These are phyloP conservation scores for Vicia sativa DNA, from an alignment of 306 rosid species.

Conservation along the genomic window DNA sequence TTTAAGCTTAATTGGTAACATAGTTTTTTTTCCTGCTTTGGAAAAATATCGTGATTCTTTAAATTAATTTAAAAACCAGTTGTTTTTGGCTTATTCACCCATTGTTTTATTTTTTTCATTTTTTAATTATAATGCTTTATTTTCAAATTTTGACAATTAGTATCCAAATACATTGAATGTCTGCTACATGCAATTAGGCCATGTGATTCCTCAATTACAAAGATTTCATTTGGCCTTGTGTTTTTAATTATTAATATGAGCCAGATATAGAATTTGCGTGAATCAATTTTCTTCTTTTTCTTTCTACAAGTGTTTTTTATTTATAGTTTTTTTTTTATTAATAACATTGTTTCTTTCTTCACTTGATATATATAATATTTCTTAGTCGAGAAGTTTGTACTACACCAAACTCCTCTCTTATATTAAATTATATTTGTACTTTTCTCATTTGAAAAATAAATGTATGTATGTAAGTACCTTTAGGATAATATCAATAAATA, in stretches of 20 bases:
- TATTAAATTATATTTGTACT: background rate
- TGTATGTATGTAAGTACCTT: too few species aligned
- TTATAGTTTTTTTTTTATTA: background rate
- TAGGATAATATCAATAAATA: too few species aligned
- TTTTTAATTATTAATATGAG: background rate
- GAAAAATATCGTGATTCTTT: constrained; percentile 4
- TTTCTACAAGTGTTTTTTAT: background rate
- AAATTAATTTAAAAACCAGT: background rate
- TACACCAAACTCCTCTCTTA: background rate
- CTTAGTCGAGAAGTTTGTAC: background rate
- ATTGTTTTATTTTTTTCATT: background rate
- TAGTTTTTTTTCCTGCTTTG: constrained; percentile 12
- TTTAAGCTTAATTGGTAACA: background rate
- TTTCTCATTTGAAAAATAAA: too few species aligned
- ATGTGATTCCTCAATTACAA: constrained; percentile 35
- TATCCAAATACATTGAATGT: constrained; percentile 51
- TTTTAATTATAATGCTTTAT: background rate
- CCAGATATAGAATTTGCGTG: constrained; percentile 22
- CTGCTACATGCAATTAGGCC: constrained; percentile 42
- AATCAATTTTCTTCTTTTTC: constrained; percentile 26
- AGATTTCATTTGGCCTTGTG: background rate
- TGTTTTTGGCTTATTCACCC: constrained; percentile 11
- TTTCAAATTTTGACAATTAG: background rate
- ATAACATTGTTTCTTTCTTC: too few species aligned
- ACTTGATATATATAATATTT: too few species aligned